These are phyloP conservation scores for Escallonia herrerae DNA, from an alignment of 129 eudicot genomes.

Conservation along the genomic window DNA sequence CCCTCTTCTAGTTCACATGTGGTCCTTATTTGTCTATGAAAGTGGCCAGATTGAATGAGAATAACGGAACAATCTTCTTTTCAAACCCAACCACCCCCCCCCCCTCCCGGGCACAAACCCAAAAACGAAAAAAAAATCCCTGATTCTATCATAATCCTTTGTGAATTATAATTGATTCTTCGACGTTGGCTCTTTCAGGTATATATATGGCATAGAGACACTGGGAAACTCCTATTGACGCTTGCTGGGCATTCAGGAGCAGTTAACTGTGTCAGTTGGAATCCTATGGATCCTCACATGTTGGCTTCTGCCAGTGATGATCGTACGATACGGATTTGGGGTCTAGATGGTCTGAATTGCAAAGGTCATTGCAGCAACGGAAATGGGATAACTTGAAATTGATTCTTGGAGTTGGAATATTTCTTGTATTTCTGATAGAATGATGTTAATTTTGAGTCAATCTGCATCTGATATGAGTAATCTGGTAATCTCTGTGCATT, in stretches of 20 bases:
- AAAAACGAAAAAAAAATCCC: neutral
- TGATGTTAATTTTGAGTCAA: neutral
- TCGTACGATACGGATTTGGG: constrained; percentile 41
- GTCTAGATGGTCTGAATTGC: constrained; percentile 8
- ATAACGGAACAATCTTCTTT: neutral
- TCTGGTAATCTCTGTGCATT: too few species aligned
- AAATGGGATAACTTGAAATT: constrained; percentile 7
- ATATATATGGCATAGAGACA: constrained; percentile 33
- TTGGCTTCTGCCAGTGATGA: constrained; percentile 48
- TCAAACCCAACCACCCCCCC: too few species aligned
- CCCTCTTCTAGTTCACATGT: neutral
- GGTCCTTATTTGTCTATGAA: neutral
- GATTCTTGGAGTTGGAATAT: neutral
- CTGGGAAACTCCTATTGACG: constrained; percentile 20
- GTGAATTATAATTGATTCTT: neutral
- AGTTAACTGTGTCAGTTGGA: constrained; percentile 41
- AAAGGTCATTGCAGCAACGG: constrained; percentile 8
- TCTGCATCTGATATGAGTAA: too few species aligned
- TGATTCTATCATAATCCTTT: neutral
- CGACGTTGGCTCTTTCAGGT: constrained; percentile 4
- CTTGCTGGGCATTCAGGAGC: constrained; percentile 38
- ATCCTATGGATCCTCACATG: constrained; percentile 34
- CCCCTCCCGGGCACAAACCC: too few species aligned
- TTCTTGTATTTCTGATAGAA: neutral
- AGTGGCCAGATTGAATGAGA: too few species aligned